Conservation (phyloP, 2,329 filamentous ascomycete species). For the Plenodomus tracheiphilus region DNA sequence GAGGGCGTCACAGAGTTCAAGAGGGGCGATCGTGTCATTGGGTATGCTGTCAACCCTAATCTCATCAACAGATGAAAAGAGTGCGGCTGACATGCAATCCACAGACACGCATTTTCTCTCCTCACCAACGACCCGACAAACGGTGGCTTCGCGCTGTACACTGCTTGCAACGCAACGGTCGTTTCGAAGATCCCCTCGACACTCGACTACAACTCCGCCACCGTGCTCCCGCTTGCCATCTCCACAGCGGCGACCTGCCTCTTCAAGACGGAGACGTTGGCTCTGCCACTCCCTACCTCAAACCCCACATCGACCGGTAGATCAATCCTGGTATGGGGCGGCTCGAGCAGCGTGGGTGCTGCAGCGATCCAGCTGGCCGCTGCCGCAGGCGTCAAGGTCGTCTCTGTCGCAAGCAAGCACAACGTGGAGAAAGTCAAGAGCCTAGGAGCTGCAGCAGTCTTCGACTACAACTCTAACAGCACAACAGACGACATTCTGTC, state of each 20-base stretch:
- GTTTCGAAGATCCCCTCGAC: slow-evolving; percentile 45
- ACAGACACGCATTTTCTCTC: slow-evolving; percentile 33
- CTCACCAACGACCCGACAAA: slow-evolving; percentile 22
- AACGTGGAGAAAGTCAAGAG: slow-evolving; percentile 34
- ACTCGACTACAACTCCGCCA: slow-evolving; percentile 44
- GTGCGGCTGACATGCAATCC: slow-evolving; percentile 2
- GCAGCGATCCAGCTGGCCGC: slow-evolving; percentile 50
- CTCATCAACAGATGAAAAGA: neutral
- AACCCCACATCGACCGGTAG: slow-evolving; percentile 37
- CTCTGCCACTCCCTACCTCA: slow-evolving; percentile 43
- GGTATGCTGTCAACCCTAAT: slow-evolving; percentile 15
- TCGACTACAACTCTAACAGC: slow-evolving; percentile 38
- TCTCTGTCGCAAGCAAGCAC: slow-evolving; percentile 43
- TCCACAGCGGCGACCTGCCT: slow-evolving; percentile 51
- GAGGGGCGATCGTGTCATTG: slow-evolving; percentile 52
- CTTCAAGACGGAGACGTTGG: slow-evolving; percentile 46
- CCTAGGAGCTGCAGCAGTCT: slow-evolving; percentile 34
- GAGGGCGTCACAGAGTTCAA: slow-evolving; percentile 50
- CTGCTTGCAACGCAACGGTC: slow-evolving; percentile 28
- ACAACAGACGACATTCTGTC: slow-evolving; percentile 45
- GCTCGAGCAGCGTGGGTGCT: slow-evolving; percentile 49
- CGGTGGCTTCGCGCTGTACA: slow-evolving; percentile 44
- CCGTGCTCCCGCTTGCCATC: slow-evolving; percentile 51
- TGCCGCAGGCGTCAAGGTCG: slow-evolving; percentile 47
- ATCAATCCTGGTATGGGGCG: slow-evolving; percentile 57